Base-by-base conservation (phyloP, 495 filamentous ascomycete species). In the Xanthoparmelia taractica region DNA sequence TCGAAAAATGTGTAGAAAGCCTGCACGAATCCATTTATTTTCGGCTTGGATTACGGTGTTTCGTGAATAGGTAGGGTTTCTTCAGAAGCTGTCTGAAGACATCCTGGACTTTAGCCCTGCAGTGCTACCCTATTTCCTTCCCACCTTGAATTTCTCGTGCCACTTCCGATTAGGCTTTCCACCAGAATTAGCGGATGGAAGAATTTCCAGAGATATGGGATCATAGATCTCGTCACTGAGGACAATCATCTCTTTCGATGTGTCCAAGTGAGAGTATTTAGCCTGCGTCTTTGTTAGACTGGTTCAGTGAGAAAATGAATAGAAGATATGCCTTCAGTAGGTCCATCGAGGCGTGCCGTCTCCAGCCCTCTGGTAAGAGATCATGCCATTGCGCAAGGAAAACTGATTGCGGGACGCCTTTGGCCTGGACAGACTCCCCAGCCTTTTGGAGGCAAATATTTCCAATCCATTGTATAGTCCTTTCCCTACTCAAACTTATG, bases 61-160 rank as follows among this genome's bases (percentile, higher is more conserved):
- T 29, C 25, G 27, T n/a, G 15, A 50, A 23, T 6, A 23, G 7
- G 20, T 25, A 8, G 7, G 6, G 8, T 25, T 47, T 6, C 11
- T 27, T 50, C 25, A 29, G 29, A 27, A 27, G 47, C 25, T 27
- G 11, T 58, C 33, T 47, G 25, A 29, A 36, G 25, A 54, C 27
- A 18, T 15, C 17, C 15, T 38, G n/a, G 18, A 18, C 27, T 29
- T 27, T 13, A 31, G 6, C 25, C 48, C 48, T 1, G 13, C 5
- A 1, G 12, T 31, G 25, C 58, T 31, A 37, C 38, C 58, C 66
- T 58, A 68, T 63, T 75, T 72, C 47, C 71, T 73, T 60, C 64
- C 56, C 56, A 75, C 77, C 41, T 82, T 87, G 75, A 96, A 93
- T 68, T 83, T 86, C 71, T 95, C 91, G 73, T 96, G 91, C 91